phyloP scores from a whole-genome alignment of 306 rosid species.

The Vicia sativa region DNA sequence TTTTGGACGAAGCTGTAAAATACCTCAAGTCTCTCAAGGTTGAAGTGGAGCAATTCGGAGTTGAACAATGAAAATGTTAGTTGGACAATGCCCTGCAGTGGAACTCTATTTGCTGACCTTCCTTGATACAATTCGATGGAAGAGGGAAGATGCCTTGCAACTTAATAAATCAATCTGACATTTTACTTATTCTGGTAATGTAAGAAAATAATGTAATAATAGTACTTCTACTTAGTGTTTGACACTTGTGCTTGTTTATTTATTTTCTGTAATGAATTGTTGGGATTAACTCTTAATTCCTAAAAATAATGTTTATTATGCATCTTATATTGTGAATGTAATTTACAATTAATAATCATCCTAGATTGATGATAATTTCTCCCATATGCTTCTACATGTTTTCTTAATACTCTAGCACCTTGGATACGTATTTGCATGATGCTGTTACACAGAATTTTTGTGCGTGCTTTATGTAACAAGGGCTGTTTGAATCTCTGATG shows the following conservation, averaged over 20 bases:
- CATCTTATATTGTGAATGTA: slow-evolving; percentile 20
- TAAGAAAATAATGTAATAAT: slow-evolving; percentile 31
- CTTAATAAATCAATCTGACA: slow-evolving; percentile 44
- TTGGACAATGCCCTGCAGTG: slow-evolving; percentile 17
- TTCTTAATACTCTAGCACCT: neutral
- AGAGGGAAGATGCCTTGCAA: slow-evolving; percentile 38
- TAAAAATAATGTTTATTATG: slow-evolving; percentile 20
- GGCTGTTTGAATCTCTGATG: neutral
- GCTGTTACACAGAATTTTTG: neutral
- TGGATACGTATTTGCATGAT: neutral
- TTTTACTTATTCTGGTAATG: slow-evolving; percentile 37
- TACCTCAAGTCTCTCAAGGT: slow-evolving; percentile 93
- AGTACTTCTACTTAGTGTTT: slow-evolving; percentile 26
- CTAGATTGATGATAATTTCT: neutral
- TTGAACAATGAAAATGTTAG: slow-evolving; percentile 45
- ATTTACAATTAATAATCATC: slow-evolving; percentile 9
- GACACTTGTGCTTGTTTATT: slow-evolving; percentile 5
- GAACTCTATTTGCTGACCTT: slow-evolving; percentile 9
- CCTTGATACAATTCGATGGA: slow-evolving; percentile 3
- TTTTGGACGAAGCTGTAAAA: slow-evolving; percentile 86
- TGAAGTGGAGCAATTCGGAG: slow-evolving; percentile 76
- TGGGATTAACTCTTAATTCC: slow-evolving; percentile 26
- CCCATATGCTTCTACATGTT: neutral
- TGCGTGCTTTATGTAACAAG: neutral
- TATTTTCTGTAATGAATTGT: slow-evolving; percentile 20